phyloP scores from a whole-genome alignment of 352 stramenopile genomes.

The Pythium volutum region DNA sequence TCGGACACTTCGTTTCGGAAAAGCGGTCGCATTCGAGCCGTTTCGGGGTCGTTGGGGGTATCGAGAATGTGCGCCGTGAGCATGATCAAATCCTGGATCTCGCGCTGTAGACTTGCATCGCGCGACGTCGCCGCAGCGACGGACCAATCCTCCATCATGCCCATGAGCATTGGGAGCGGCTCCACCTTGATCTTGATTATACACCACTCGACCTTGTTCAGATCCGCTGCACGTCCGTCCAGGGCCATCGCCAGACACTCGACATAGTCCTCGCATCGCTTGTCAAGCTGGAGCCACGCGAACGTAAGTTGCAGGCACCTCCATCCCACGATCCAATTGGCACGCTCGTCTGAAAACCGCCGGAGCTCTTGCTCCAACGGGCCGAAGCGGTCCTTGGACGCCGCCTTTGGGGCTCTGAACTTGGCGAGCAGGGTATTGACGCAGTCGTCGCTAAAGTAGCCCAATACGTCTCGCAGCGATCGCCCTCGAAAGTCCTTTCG shows the following conservation, averaged over 20 bases:
- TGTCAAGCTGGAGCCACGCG: constrained; percentile 48
- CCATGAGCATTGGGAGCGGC: constrained; percentile 24
- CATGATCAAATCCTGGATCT: constrained; percentile 34
- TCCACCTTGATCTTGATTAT: constrained; percentile 30
- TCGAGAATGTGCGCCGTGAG: constrained; percentile 47
- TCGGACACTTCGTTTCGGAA: constrained; percentile 49
- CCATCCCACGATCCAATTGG: constrained; percentile 57
- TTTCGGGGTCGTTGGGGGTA: constrained; percentile 16
- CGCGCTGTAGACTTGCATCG: background rate
- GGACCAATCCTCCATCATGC: constrained; percentile 51
- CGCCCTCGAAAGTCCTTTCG: constrained; percentile 6
- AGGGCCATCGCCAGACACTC: constrained; percentile 51
- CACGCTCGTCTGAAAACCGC: constrained; percentile 25
- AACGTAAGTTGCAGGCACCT: constrained; percentile 60
- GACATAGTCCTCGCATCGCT: constrained; percentile 31
- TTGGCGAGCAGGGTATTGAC: constrained; percentile 11
- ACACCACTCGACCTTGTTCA: constrained; percentile 33
- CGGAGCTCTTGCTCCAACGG: constrained; percentile 35
- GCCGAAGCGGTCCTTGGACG: constrained; percentile 27
- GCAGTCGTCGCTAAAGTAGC: constrained; percentile 32
- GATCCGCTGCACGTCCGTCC: constrained; percentile 46
- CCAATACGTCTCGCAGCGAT: constrained; percentile 27
- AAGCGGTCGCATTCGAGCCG: constrained; percentile 35
- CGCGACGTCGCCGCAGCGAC: background rate
- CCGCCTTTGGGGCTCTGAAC: background rate